Percentiles rank a stretch among this genome's conserved stretches.
phyloP scores from a whole-genome alignment of 2,329 filamentous ascomycete species.

The Pestalotiopsis sp. region DNA sequence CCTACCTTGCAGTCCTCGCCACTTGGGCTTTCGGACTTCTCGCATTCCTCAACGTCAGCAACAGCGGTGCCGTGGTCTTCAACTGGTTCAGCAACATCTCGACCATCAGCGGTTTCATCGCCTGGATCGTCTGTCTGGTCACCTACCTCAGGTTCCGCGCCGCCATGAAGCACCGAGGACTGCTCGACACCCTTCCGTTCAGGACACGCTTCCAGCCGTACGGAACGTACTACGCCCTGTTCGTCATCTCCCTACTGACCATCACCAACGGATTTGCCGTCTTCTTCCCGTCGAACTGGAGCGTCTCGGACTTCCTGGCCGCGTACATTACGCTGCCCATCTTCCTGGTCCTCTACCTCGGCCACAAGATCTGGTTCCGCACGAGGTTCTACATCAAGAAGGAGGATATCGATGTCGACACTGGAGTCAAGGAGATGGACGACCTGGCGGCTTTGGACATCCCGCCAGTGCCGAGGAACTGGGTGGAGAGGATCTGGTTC shows the following conservation, averaged over 20 bases:
- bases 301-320: slow-evolving; percentile 63
- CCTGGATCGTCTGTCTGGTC: slow-evolving; percentile 61
- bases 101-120: slow-evolving; percentile 62
- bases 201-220: slow-evolving; percentile 61
- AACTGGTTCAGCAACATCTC: slow-evolving; percentile 74
- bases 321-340: slow-evolving; percentile 65
- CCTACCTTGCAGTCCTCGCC: slow-evolving; percentile 55
- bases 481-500: slow-evolving; percentile 55
- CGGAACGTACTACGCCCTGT: slow-evolving; percentile 62
- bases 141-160: slow-evolving; percentile 62
- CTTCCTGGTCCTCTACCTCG: slow-evolving; percentile 62
- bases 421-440: slow-evolving; percentile 65
- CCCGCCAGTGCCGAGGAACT: slow-evolving; percentile 51
- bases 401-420: slow-evolving; percentile 56
- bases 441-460: slow-evolving; percentile 53
- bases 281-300: slow-evolving; percentile 70
- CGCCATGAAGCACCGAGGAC: slow-evolving; percentile 55
- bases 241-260: slow-evolving; percentile 62
- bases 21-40: slow-evolving; percentile 65
- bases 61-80: slow-evolving; percentile 65
- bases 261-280: slow-evolving; percentile 77
- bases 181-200: slow-evolving; percentile 55
- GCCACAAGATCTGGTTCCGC: slow-evolving; percentile 57
- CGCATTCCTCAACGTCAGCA: slow-evolving; percentile 70
- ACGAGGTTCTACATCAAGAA: slow-evolving; percentile 45